phyloP scores from a whole-genome alignment of 805 yeast genomes.

The Candida endomychidarum region DNA sequence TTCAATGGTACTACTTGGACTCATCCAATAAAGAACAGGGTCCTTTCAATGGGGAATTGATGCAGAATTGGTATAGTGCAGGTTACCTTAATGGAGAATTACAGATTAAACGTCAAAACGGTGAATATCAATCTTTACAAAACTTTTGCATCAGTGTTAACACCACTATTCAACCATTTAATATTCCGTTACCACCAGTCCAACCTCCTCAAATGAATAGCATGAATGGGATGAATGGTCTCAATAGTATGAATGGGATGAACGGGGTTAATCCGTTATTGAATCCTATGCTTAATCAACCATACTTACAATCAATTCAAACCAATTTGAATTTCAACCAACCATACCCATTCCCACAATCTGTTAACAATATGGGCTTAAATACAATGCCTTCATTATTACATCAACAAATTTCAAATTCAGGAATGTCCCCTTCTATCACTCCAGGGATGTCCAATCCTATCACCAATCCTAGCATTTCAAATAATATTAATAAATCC shows the following conservation, averaged over 20 bases:
- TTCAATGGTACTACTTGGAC: constrained; percentile 74
- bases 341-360: not conserved
- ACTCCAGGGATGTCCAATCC: constrained; percentile 26
- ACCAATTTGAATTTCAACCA: constrained; percentile 7
- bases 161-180: constrained; percentile 59
- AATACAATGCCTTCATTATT: constrained; percentile 33
- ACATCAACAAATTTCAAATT: constrained; percentile 33
- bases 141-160: constrained; percentile 51
- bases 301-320: constrained; percentile 10
- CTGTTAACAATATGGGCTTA: constrained; percentile 1
- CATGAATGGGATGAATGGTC: constrained; percentile 26
- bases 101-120: constrained; percentile 57
- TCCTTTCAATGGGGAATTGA: constrained; percentile 69
- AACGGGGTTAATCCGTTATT: constrained; percentile 9
- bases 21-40: constrained; percentile 73
- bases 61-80: constrained; percentile 75
- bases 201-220: constrained; percentile 14
- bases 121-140: constrained; percentile 48
- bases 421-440: constrained; percentile 28
- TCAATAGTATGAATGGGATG: too few species aligned
- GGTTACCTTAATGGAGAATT: constrained; percentile 59
- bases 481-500: constrained; percentile 26
- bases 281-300: constrained; percentile 14
- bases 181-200: constrained; percentile 48
- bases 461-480: not conserved